Evolutionary conservation across 2,329 filamentous ascomycete genomes (phyloP).

Genomic region (Apiospora rasikravindrae): DNA sequence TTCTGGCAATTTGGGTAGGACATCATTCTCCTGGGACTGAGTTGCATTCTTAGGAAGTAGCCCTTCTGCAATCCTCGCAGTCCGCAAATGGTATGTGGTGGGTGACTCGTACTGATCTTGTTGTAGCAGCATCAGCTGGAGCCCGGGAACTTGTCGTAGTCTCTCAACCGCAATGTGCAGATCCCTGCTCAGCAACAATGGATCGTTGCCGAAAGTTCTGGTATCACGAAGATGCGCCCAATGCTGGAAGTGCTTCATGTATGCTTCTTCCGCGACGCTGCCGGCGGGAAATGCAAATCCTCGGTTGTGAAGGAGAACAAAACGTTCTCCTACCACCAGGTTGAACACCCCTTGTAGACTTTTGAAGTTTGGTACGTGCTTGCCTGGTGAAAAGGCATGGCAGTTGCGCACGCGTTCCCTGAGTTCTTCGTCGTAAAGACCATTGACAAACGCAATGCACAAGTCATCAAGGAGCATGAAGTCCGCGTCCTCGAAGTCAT

Average conservation of each 20-base stretch:
- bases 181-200: conserved; percentile 57
- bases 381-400: conserved; percentile 51
- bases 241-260: neutral
- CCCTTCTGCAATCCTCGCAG: conserved; percentile 45
- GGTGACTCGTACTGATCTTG: conserved; percentile 60
- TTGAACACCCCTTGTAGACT: conserved; percentile 59
- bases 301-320: conserved; percentile 38
- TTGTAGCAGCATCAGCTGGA: conserved; percentile 59
- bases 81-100: conserved; percentile 53
- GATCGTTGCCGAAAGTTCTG: conserved; percentile 49
- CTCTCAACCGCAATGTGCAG: conserved; percentile 53
- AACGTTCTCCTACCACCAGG: conserved; percentile 61
- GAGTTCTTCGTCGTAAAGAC: conserved; percentile 55
- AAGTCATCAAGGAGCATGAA: conserved; percentile 56
- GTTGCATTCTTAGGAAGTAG: conserved; percentile 33
- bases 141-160: conserved; percentile 56
- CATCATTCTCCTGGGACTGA: conserved; percentile 24
- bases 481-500: conserved; percentile 50
- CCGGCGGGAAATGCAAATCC: neutral
- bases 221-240: conserved; percentile 54
- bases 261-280: conserved; percentile 1
- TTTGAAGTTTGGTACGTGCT: conserved; percentile 42
- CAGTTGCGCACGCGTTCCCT: conserved; percentile 50
- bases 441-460: conserved; percentile 58
- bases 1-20: conserved; percentile 29